Base-by-base conservation (phyloP, 2,329 filamentous ascomycete species). In the Cladobotryum protrusum region DNA sequence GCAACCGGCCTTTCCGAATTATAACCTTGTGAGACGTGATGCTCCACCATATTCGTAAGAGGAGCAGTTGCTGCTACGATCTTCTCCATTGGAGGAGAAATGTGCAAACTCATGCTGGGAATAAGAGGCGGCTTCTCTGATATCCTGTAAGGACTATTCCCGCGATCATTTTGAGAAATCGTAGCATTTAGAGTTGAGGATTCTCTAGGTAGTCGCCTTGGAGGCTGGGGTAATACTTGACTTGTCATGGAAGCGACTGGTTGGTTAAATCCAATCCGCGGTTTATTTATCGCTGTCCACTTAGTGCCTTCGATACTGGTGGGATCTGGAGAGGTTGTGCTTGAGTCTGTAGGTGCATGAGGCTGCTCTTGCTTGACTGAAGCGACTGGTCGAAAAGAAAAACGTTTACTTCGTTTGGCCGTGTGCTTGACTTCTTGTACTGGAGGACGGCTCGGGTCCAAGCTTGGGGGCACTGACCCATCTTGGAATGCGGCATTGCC, bases 351-450 rank as follows among this genome's bases (percentile, higher is more conserved):
- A 35, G 49, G 33, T 40, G 17, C 18, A 33, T 45, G n/a, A 36
- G 45, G 12, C n/a, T 32, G 20, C 40, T 36, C 45, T 33, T 11
- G 18, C 15, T 32, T 39, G 42, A 14, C 36, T 35, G 36, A 35
- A 29, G 32, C n/a, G n/a, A 29, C 39, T 29, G 37, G 18, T 18
- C 50, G 39, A 4, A 39, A 13, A 15, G 33, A 34, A 35, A 44
- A 14, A 11, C 50, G 34, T 14, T 36, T 18, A 9, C 54, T 50
- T 19, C 51, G 48, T 48, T 49, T 54, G 33, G 50, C 49, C 35
- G 29, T 47, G 43, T 54, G 50, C 33, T 39, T 52, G 32, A 43
- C 45, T 24, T 29, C 35, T 12, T 7, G 29, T 29, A 12, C 43
- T 7, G 47, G 6, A 12, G 34, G 33, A 37, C 19, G 9, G 11